phyloP scores from a whole-genome alignment of 768 basidiomycete genomes.

The Clathrus columnatus region DNA sequence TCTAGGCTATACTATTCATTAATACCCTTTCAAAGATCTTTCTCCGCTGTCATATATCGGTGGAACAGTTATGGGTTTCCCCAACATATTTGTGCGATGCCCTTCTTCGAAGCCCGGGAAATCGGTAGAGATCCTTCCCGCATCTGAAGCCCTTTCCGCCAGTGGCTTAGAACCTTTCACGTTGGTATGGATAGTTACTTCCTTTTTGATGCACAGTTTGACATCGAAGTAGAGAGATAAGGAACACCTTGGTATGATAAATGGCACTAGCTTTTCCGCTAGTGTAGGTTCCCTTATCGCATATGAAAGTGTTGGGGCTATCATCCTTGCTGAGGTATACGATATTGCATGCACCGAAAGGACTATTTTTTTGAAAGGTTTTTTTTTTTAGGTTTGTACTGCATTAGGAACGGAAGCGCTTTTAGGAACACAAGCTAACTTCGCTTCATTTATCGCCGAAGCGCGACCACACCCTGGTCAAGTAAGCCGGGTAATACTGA shows the following conservation, averaged over 20 bases:
- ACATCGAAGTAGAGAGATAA: constrained; percentile 35
- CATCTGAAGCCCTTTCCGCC: constrained; percentile 25
- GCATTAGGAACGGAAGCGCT: constrained; percentile 83
- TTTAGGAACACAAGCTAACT: constrained; percentile 60
- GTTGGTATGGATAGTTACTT: constrained; percentile 15
- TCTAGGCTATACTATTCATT: no score
- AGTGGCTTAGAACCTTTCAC: constrained; percentile 38
- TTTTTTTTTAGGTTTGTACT: constrained; percentile 62
- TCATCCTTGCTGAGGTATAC: constrained; percentile 21
- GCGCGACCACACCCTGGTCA: constrained; percentile 80
- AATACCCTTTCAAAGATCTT: constrained; percentile 40
- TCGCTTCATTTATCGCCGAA: constrained; percentile 71
- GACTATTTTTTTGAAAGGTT: constrained; percentile 17
- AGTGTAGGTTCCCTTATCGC: constrained; percentile 69
- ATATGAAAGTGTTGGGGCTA: constrained; percentile 47
- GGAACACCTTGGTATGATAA: constrained; percentile 73
- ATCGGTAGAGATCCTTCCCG: constrained; percentile 3
- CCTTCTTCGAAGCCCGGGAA: constrained; percentile 7
- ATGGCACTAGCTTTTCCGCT: constrained; percentile 81
- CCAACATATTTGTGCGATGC: constrained; percentile 52
- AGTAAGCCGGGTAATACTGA: constrained; percentile 24
- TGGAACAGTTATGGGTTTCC: constrained; percentile 70
- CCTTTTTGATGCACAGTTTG: constrained; percentile 34
- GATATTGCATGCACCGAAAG: not conserved
- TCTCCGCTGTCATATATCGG: constrained; percentile 78